Evolutionary conservation across 176 grass and related monocot genomes (phyloP).

Genomic region (Zoysia pacifica): DNA sequence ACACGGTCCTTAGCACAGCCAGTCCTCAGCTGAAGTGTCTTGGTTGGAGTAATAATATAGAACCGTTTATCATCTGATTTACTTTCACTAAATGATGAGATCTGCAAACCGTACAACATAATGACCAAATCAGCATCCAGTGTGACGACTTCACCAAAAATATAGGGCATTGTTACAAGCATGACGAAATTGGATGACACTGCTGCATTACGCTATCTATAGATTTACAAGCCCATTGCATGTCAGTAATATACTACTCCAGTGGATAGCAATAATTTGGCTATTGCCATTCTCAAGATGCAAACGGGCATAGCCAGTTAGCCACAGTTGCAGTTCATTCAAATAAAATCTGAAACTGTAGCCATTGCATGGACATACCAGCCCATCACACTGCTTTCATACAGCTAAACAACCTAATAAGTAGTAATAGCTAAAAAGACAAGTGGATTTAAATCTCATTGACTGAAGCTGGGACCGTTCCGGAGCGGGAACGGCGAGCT

Average conservation of each 20-base stretch:
- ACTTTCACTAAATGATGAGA: slow-evolving; percentile 96
- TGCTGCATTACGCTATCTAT: not conserved
- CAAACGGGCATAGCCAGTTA: not conserved
- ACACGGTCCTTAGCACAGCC: slow-evolving; percentile 74
- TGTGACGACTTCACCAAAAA: not conserved
- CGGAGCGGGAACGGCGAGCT: not conserved
- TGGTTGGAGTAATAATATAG: slow-evolving; percentile 83
- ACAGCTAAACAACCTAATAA: not conserved
- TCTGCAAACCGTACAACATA: slow-evolving; percentile 49
- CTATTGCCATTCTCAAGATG: not conserved
- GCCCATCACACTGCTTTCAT: not conserved
- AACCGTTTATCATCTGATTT: slow-evolving; percentile 91
- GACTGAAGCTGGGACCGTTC: slow-evolving; percentile 24
- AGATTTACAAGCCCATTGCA: slow-evolving; percentile 10
- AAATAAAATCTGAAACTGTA: slow-evolving; percentile 22
- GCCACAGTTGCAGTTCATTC: not conserved
- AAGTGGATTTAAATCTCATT: not conserved
- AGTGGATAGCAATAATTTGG: not conserved
- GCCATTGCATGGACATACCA: not conserved
- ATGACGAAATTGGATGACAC: not conserved
- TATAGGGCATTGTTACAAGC: not conserved
- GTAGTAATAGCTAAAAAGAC: slow-evolving; percentile 9
- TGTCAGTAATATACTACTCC: not conserved
- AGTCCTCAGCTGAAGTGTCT: slow-evolving; percentile 88
- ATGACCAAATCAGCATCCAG: slow-evolving; percentile 37